Base-by-base conservation (phyloP, 2,329 filamentous ascomycete genomes). In the Cordyceps cicadae region DNA sequence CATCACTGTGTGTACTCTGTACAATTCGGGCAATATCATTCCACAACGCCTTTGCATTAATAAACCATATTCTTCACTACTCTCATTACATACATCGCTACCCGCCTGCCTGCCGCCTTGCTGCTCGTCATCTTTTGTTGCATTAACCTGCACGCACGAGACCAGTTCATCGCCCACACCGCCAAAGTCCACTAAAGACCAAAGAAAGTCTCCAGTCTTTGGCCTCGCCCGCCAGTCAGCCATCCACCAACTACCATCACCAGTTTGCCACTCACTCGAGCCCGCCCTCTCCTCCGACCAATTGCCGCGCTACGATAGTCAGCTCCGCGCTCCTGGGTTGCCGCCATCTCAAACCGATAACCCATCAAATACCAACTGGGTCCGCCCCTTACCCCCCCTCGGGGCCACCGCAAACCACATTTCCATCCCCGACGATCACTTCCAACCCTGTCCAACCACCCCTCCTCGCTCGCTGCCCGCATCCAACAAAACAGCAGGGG, bases 241-340 rank as follows among this genome's bases (percentile, higher is more conserved):
- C 49, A 34, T 5, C 34, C 34, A 54, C 3, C 29, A 29, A 57
- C 21, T 29, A 57, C 17, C 41, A 51, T 51, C 58, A 53, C 57
- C 48, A 51, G 17, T 21, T 43, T 19, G 49, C 46, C 34, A 34
- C 55, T 39, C 15, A 21, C 7, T 21, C n/a, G 17, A 45, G 37
- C 11, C 21, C 34, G 21, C 55, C 46, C 14, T 32, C 17, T 29
- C 32, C 19, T 19, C 39, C 39, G 29, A 43, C 58, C 58, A 60
- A 60, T 60, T 60, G 58, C 58, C 58, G 58, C 58, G 50, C 58
- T 54, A 60, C 50, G 58, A 60, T 60, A 60, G 58, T 60, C 58
- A 60, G 58, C 58, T 58, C 55, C 55, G 55, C 46, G 55, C 45
- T 41, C 24, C 45, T 41, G 45, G 54, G 32, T 50, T 37, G 54